Conservation (phyloP, 768 basidiomycete genomes). For the Suillus subalutaceus region DNA sequence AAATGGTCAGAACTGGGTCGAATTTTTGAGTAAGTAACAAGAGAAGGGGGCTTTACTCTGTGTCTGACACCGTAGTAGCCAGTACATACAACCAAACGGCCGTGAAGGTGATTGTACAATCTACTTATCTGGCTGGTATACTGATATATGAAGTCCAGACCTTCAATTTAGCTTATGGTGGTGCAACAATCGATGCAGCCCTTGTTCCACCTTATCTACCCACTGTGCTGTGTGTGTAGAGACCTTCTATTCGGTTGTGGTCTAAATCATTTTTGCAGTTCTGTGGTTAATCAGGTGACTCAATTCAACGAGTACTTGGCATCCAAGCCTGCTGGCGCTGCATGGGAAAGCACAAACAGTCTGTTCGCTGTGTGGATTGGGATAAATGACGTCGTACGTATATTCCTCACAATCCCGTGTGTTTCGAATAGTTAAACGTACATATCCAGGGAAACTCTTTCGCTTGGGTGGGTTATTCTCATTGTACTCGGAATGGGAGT, state of each 20-base stretch:
- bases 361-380: constrained; percentile 75
- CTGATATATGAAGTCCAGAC: constrained; percentile 37
- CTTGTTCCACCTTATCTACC: constrained; percentile 57
- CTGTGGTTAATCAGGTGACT: constrained; percentile 57
- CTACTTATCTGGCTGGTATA: neutral
- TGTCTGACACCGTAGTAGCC: constrained; percentile 33
- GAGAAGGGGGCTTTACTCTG: neutral
- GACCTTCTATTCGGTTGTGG: neutral
- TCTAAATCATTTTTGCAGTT: constrained; percentile 18
- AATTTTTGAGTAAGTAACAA: constrained; percentile 45
- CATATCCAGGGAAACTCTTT: constrained; percentile 11
- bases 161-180: constrained; percentile 70
- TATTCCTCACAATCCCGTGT: neutral
- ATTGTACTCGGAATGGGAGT: neutral
- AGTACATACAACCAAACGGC: constrained; percentile 58
- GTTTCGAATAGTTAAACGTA: neutral
- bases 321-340: constrained; percentile 49
- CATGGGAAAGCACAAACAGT: constrained; percentile 59
- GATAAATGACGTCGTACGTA: constrained; percentile 61
- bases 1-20: constrained; percentile 67
- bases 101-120: constrained; percentile 42
- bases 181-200: constrained; percentile 62
- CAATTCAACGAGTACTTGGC: constrained; percentile 53
- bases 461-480: constrained; percentile 21
- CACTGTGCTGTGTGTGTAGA: constrained; percentile 51